These are phyloP conservation scores for Yamadazyma diddensiae DNA, from an alignment of 1,139 yeast species.

Conservation along the genomic window DNA sequence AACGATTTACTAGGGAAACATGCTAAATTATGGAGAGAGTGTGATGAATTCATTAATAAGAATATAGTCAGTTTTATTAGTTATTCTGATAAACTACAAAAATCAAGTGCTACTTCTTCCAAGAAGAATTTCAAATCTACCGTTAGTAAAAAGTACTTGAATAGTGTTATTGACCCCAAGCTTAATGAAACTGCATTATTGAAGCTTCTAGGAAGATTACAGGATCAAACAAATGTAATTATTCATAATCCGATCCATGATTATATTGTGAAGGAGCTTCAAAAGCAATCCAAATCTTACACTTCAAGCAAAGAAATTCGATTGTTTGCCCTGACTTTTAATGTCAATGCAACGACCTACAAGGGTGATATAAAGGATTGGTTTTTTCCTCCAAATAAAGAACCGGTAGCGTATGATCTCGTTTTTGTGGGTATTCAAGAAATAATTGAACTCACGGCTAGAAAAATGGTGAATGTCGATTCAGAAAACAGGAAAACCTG, in stretches of 20 bases:
- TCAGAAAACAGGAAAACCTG: constrained; percentile 68
- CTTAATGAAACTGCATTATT: constrained; percentile 46
- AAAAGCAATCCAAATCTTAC: constrained; percentile 46
- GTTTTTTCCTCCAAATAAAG: constrained; percentile 46
- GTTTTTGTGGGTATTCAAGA: constrained; percentile 89
- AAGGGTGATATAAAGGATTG: constrained; percentile 54
- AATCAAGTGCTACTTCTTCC: constrained; percentile 31
- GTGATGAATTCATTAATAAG: constrained; percentile 47
- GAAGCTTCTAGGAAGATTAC: constrained; percentile 47
- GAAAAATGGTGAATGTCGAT: constrained; percentile 83
- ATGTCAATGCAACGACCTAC: constrained; percentile 60
- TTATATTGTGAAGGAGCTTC: constrained; percentile 54
- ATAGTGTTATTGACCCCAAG: constrained; percentile 39
- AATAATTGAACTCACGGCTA: constrained; percentile 85
- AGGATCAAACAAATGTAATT: constrained; percentile 44
- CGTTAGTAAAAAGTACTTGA: constrained; percentile 45
- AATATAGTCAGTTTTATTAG: constrained; percentile 41
- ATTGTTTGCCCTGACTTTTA: constrained; percentile 66
- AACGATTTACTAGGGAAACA: constrained; percentile 49
- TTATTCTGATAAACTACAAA: constrained; percentile 27
- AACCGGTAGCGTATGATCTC: constrained; percentile 48
- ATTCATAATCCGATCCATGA: constrained; percentile 72
- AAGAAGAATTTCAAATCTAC: constrained; percentile 41
- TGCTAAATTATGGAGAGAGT: constrained; percentile 60
- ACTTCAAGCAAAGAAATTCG: constrained; percentile 49